A percentile compares a stretch with the other conserved stretches of the same genome.
These are phyloP conservation scores for Spergularia bocconei DNA, from an alignment of 148 eudicot species.

Conservation along the genomic window DNA sequence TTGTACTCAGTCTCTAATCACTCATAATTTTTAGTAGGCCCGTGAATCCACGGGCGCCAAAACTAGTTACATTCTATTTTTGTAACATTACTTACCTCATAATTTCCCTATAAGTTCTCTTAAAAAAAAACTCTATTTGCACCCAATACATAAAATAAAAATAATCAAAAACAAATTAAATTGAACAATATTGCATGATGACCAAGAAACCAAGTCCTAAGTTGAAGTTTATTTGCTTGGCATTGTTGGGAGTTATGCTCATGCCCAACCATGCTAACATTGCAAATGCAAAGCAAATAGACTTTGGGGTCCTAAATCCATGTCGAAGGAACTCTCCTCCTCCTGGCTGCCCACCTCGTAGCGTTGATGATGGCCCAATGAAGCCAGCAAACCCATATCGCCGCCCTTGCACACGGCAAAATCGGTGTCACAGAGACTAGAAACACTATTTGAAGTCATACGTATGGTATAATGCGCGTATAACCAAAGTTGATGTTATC, in stretches of 20 bases:
- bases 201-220: not conserved
- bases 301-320: not conserved
- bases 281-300: constrained; percentile 1
- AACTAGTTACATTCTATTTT: not conserved
- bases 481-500: too few relatives aligned
- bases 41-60: too few relatives aligned
- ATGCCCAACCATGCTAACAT: not conserved
- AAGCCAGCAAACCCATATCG: not conserved
- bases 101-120: not conserved
- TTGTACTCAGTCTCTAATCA: too few relatives aligned
- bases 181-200: not conserved
- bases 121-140: not conserved
- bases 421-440: not conserved
- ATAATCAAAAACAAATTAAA: too few relatives aligned
- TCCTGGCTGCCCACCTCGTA: not conserved
- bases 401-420: constrained; percentile 1
- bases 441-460: not conserved
- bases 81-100: not conserved
- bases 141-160: not conserved
- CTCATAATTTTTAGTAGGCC: too few relatives aligned
- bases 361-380: not conserved
- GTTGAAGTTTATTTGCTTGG: not conserved
- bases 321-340: constrained; percentile 7
- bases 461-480: too few relatives aligned
- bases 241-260: not conserved